phyloP scores from a whole-genome alignment of 805 yeast genomes.

The Cyberlindnera mycetangii region DNA sequence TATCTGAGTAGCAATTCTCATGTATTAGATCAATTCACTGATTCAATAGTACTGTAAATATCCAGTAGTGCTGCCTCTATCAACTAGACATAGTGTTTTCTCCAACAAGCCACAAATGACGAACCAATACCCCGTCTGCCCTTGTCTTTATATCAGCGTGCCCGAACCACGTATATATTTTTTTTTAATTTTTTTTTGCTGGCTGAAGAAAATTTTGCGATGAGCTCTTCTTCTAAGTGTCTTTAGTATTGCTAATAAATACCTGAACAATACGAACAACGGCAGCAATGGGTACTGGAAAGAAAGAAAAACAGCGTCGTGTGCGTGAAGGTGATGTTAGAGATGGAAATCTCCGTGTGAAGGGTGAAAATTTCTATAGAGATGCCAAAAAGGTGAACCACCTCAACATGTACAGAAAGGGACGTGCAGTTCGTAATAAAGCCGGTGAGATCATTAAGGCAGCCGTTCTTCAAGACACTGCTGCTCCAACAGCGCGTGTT shows the following conservation, averaged over 20 bases:
- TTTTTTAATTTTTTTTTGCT: conserved; percentile 2
- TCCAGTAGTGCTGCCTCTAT: too few species aligned
- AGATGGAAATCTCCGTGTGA: conserved; percentile 89
- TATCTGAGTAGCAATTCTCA: too few species aligned
- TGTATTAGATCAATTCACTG: too few species aligned
- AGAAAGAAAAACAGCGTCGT: conserved; percentile 88
- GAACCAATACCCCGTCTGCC: background rate
- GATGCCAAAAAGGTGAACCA: conserved; percentile 91
- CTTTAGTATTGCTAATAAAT: background rate
- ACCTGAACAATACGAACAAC: background rate
- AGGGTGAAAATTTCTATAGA: conserved; percentile 94
- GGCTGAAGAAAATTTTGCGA: conserved; percentile 16
- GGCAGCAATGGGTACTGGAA: conserved; percentile 77
- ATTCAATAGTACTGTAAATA: too few species aligned
- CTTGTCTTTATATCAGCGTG: too few species aligned
- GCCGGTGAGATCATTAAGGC: conserved; percentile 85
- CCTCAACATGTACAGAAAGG: conserved; percentile 89
- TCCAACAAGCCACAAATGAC: too few species aligned
- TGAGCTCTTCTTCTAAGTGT: conserved; percentile 7
- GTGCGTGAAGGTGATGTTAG: conserved; percentile 75
- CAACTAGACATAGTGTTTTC: too few species aligned
- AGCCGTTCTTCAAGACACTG: conserved; percentile 83
- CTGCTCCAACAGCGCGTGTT: conserved; percentile 86
- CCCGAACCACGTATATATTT: too few species aligned
- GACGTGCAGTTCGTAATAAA: conserved; percentile 82